Conservation (phyloP, 2,329 filamentous ascomycete species). For the Fusarium aywerte region DNA sequence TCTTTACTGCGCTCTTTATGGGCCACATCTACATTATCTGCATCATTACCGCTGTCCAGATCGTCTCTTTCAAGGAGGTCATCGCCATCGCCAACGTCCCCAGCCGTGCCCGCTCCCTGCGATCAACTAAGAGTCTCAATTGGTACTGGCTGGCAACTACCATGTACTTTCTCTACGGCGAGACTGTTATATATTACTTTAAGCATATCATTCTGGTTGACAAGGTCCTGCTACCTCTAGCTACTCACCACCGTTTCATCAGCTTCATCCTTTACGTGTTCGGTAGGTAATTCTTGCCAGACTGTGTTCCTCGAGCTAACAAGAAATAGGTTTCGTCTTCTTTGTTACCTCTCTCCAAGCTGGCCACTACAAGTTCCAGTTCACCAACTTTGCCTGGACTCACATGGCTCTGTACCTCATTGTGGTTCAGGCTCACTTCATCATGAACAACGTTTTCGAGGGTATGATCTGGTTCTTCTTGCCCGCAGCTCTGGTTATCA, state of each 20-base stretch:
- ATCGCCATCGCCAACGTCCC: slow-evolving; percentile 97
- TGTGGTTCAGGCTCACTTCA: slow-evolving; percentile 96
- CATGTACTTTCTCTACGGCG: slow-evolving; percentile 99
- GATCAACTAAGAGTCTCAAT: slow-evolving; percentile 95
- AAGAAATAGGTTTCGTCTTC: slow-evolving; percentile 85
- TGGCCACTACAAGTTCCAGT: slow-evolving; percentile 97
- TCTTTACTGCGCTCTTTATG: slow-evolving; percentile 92
- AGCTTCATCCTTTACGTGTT: slow-evolving; percentile 98
- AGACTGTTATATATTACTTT: slow-evolving; percentile 99
- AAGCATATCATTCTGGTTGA: slow-evolving; percentile 98
- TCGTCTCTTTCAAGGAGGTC: slow-evolving; percentile 98
- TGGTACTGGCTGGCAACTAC: slow-evolving; percentile 99
- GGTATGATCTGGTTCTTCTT: slow-evolving; percentile 99
- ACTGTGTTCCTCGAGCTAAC: slow-evolving; percentile 27
- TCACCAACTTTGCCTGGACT: slow-evolving; percentile 99
- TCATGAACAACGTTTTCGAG: slow-evolving; percentile 99
- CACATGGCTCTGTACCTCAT: slow-evolving; percentile 99
- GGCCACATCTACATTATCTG: slow-evolving; percentile 98
- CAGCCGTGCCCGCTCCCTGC: slow-evolving; percentile 87
- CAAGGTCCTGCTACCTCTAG: slow-evolving; percentile 89
- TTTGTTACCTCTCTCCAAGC: slow-evolving; percentile 96
- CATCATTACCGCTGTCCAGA: slow-evolving; percentile 92
- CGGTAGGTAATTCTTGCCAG: slow-evolving; percentile 64
- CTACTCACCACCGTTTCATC: slow-evolving; percentile 98
- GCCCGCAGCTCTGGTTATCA: slow-evolving; percentile 93